Evolutionary conservation across 2,329 filamentous ascomycete species (phyloP), one percentile per base, ranked within the genome.

Genomic region (Stromatinia cepivora): DNA sequence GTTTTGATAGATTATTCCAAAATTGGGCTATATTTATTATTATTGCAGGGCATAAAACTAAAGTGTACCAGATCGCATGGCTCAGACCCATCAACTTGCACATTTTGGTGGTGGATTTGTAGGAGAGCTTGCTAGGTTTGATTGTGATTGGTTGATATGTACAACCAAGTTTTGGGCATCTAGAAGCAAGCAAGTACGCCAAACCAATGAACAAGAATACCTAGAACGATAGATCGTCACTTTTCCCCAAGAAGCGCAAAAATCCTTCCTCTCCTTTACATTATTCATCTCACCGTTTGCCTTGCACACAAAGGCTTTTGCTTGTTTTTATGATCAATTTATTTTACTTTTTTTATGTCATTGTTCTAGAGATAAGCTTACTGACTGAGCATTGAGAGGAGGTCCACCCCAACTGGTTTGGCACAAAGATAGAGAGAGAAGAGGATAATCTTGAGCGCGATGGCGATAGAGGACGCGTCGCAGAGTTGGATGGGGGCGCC

Each of bases 401-500:
- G 53, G 36, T 46, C 31, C 46, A 28, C 22, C 64, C 64, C 53
- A 53, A 31, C 64, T n/a, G 64, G 46, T 22, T 28, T 28, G 46
- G 15, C 34, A 64, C 7, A 62, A 17, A 9, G 34, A 58, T 0
- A 52, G 31, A 52, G 31, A 39, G 17, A 62, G 31, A 28, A 42
- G 46, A 67, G 39, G 10, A 22, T 59, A 7, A n/a, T 28, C 34
- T 50, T 34, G n/a, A 67, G 56, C 56, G 45, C 42, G 25, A 67
- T 67, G 66, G 45, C 56, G 25, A 62, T 62, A 31, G 56, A 67
- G 22, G 66, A 67, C 34, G 66, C 42, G 69, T 72, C 61, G 72
- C 66, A 65, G 75, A 75, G 50, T 71, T 71, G 70, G 72, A 73
- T 88, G 75, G 88, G 89, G 71, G 77, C 91, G 75, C 85, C 89